These are phyloP conservation scores for Lichtheimia ramosa DNA, from an alignment of 371 early-diverging fungal species.

Conservation along the genomic window DNA sequence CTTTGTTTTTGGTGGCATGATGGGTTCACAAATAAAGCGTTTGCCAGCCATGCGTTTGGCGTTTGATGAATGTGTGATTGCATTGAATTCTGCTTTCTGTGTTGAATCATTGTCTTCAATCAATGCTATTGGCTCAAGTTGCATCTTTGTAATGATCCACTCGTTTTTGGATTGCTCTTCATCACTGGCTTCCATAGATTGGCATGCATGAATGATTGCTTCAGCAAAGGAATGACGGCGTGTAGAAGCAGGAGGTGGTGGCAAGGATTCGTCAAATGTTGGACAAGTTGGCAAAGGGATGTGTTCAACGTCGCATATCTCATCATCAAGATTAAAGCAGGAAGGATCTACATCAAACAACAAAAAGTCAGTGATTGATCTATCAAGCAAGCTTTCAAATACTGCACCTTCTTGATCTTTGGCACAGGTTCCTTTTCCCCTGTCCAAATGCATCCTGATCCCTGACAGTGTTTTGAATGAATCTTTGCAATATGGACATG, in stretches of 20 bases:
- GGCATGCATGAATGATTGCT: slow-evolving; percentile 1
- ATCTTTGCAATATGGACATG: slow-evolving; percentile 6
- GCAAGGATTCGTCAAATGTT: slow-evolving; percentile 5
- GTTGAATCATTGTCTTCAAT: slow-evolving; percentile 6
- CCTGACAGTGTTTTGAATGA: background rate
- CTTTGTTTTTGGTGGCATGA: slow-evolving; percentile 3
- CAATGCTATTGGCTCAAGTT: slow-evolving; percentile 6
- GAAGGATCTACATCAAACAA: background rate
- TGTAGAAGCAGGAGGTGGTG: background rate
- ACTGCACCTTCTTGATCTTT: background rate
- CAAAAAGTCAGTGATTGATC: background rate
- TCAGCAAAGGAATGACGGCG: slow-evolving; percentile 4
- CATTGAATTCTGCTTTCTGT: slow-evolving; percentile 5
- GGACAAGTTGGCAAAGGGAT: slow-evolving; percentile 5
- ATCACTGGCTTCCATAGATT: slow-evolving; percentile 9
- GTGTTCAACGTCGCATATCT: background rate
- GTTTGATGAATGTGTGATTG: slow-evolving; percentile 3
- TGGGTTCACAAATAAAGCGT: slow-evolving; percentile 2
- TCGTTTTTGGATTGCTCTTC: slow-evolving; percentile 3
- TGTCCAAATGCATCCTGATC: slow-evolving; percentile 6
- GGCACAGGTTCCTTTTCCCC: background rate
- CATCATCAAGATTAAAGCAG: background rate
- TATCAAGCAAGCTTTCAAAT: background rate
- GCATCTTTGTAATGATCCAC: slow-evolving; percentile 4
- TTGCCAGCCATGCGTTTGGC: slow-evolving; percentile 5